Base-by-base conservation (phyloP, 1,284 basidiomycete species). In the Ganoderma leucocontextum region DNA sequence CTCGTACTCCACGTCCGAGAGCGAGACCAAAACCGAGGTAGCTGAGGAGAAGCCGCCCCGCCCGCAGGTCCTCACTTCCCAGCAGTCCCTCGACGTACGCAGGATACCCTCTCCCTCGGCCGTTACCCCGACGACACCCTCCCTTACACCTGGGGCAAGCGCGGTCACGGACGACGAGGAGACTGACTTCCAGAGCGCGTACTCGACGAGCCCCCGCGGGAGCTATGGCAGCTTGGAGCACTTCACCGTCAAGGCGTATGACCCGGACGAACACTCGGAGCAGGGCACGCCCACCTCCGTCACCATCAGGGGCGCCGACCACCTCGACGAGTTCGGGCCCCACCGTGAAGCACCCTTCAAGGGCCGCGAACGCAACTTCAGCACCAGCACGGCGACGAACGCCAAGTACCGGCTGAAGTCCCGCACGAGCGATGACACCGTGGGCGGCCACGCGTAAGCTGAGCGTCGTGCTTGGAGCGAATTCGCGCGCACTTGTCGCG, bases 121-220 rank as follows among this genome's bases (percentile, higher is more conserved):
- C 22, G 74, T 77, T 17, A 79, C 81, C 29, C 81, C 82, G 6
- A 77, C 79, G 38, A 82, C 82, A 4, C 83, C 84, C 22, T 80
- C 83, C 22, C 78, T 84, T 62, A 84, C 84, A 1, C 80, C 83
- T 2, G 78, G 79, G 1, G 73, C 82, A 25, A 81, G 83, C 44
- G 80, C 74, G 15, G 82, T 84, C 33, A 91, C 92, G 12, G 92
- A 94, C 72, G 93, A 93, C 72, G 93, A 92, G 39, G 92, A 94
- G 74, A 91, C 91, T 19, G 92, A 94, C 75, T 94, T 94, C 78
- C 92, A 93, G 79, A 94, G 92, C 72, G 92, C 93, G 47, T 94
- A 92, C 78, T 93, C 92, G 5, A 80, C 85, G 1, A 92, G 91
- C 74, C 91, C 92, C 13, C 85, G 91, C 2, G 86, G 82, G 61